Evolutionary conservation across 2,329 filamentous ascomycete species (phyloP), one percentile per base, ranked within the genome.

Genomic region (Magnaporthiopsis rhizophila): DNA sequence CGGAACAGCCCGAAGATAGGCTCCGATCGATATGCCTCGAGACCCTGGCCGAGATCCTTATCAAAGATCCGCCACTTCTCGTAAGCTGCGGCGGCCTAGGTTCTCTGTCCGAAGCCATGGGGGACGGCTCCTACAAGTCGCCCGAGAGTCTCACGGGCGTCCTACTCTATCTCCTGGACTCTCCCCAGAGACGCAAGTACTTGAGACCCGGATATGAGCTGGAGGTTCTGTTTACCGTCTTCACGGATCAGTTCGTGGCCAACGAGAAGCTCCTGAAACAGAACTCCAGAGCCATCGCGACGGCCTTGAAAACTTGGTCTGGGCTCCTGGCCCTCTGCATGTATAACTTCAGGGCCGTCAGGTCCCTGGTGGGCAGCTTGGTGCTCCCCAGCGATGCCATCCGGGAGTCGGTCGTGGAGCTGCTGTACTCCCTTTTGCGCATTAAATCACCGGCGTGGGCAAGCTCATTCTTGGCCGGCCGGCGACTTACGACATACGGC

Each of bases 371-470:
- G 62, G 80, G 82, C n/a, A 86, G 84, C 68, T 80, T 89, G 72
- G 79, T 86, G 59, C 75, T 87, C 12, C 85, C 86, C 0, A 83
- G 80, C 64, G 75, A 81, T 7, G 72, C 75, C 0, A 81, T 88
- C 61, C 79, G 84, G 61, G 92, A 96, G 72, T 89, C 93, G 0
- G 87, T 97, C 24, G 82, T 99, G 66, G 95, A 99, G 73, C 80
- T 99, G 15, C 77, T 99, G 24, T 97, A 96, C 71, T 82, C 83
- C 0, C 74, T 89, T 3, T 76, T 99, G 62, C 87, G 94, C 50
- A 97, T 99, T 72, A 98, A 98, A 70, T 89, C 93, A 65, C 87
- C 95, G 58, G 88, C 92, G 11, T 99, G 95, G 95, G 96, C 95
- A 9, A 93, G 92, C 0, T 96, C 94, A 0, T 99, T 97, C 74